Percentiles rank a stretch among this genome's conserved stretches.
Evolutionary conservation across 2,329 filamentous ascomycete genomes (phyloP).

Genomic region (Diaporthe vexans): DNA sequence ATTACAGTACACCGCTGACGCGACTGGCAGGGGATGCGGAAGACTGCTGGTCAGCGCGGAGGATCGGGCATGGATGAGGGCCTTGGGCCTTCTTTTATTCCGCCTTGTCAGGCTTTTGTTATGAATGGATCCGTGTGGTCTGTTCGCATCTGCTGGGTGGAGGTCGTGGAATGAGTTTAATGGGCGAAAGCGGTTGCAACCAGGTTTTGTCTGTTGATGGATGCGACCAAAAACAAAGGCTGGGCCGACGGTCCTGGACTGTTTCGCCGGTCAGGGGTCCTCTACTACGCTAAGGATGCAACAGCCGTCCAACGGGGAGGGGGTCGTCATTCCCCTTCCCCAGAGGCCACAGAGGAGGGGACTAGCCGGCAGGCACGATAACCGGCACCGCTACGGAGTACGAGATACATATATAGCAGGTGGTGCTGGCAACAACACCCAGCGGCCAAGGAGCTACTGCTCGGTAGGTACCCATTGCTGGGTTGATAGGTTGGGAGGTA

Average conservation of each 20-base stretch:
- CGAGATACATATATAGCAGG: neutral
- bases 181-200: conserved; percentile 25
- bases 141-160: conserved; percentile 25
- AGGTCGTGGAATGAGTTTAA: conserved; percentile 25
- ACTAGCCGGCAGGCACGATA: conserved; percentile 29
- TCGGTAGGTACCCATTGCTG: neutral
- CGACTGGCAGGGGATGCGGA: conserved; percentile 27
- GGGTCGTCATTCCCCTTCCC: conserved; percentile 11
- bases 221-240: conserved; percentile 39
- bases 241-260: conserved; percentile 20
- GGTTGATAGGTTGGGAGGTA: neutral
- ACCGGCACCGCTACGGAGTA: conserved; percentile 7
- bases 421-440: neutral
- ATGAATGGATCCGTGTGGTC: conserved; percentile 24
- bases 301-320: conserved; percentile 26
- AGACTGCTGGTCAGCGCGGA: conserved; percentile 4
- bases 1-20: conserved; percentile 24
- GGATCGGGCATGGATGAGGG: neutral
- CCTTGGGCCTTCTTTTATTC: neutral
- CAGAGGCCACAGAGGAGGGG: neutral
- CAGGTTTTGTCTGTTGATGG: conserved; percentile 36
- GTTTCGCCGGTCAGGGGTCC: conserved; percentile 29
- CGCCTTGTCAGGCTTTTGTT: conserved; percentile 8
- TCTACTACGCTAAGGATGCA: conserved; percentile 27
- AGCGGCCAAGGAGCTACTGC: neutral